Percentiles rank a stretch among this genome's conserved stretches.
Conservation (phyloP, 2,329 filamentous ascomycete genomes). For the Clonostachys chloroleuca region DNA sequence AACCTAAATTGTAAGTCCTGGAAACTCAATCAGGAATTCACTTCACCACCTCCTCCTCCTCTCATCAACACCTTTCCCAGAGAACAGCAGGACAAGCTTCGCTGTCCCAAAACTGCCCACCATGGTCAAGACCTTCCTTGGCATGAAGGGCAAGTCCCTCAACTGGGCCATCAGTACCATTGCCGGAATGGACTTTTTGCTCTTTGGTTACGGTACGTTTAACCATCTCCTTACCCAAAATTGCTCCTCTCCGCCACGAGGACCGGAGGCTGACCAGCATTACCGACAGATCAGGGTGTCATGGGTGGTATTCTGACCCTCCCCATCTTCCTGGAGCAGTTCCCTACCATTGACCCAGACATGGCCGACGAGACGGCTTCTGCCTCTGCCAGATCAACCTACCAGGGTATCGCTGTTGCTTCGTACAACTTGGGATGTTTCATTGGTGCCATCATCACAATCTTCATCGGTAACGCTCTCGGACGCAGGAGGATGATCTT, state of each 20-base stretch:
- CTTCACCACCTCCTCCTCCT: not conserved
- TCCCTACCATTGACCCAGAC: slow-evolving; percentile 42
- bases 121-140: slow-evolving; percentile 48
- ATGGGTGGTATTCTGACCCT: slow-evolving; percentile 74
- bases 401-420: slow-evolving; percentile 50
- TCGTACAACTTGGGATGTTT: slow-evolving; percentile 59
- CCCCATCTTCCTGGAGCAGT: slow-evolving; percentile 51
- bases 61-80: not conserved
- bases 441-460: slow-evolving; percentile 59
- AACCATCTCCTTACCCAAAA: not conserved
- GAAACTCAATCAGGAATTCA: too few species aligned
- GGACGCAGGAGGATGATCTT: slow-evolving; percentile 57
- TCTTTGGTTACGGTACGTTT: slow-evolving; percentile 47
- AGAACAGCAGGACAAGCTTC: not conserved
- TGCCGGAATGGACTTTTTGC: slow-evolving; percentile 69
- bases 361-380: slow-evolving; percentile 27
- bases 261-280: not conserved
- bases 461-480: slow-evolving; percentile 60
- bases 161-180: slow-evolving; percentile 68
- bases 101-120: slow-evolving; percentile 3
- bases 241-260: not conserved
- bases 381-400: slow-evolving; percentile 34
- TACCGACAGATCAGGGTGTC: slow-evolving; percentile 64
- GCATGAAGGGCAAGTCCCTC: slow-evolving; percentile 60
- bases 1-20: too few species aligned